phyloP scores from a whole-genome alignment of 2,329 filamentous ascomycete genomes.

The Davidsoniella eucalypti region DNA sequence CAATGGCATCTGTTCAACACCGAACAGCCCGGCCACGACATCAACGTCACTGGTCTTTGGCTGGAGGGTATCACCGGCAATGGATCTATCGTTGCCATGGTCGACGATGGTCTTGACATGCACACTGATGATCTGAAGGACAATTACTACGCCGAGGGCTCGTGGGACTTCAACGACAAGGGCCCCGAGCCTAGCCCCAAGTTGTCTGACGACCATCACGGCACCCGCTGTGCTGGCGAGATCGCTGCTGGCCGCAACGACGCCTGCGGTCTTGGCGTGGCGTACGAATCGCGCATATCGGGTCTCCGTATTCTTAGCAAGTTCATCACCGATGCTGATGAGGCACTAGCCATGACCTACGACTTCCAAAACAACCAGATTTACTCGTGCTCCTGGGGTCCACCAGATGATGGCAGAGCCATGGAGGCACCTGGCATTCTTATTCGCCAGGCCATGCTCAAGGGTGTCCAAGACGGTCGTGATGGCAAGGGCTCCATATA shows the following conservation, averaged over 20 bases:
- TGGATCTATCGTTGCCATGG: constrained; percentile 78
- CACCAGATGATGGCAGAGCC: constrained; percentile 76
- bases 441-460: constrained; percentile 80
- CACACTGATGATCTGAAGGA: constrained; percentile 79
- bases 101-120: constrained; percentile 94
- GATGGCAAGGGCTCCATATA: constrained; percentile 75
- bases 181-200: constrained; percentile 61
- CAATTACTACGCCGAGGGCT: constrained; percentile 87
- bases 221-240: constrained; percentile 88
- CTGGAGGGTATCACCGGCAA: constrained; percentile 76
- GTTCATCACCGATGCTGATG: constrained; percentile 78
- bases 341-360: constrained; percentile 85
- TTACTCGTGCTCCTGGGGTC: constrained; percentile 98
- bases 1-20: constrained; percentile 95
- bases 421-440: constrained; percentile 90
- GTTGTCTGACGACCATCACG: constrained; percentile 75
- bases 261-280: constrained; percentile 88
- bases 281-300: constrained; percentile 78
- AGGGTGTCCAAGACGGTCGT: constrained; percentile 78
- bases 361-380: constrained; percentile 84
- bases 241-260: constrained; percentile 84
- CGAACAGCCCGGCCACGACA: constrained; percentile 65
- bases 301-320: constrained; percentile 88
- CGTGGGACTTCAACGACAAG: constrained; percentile 91
- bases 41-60: constrained; percentile 95